Evolutionary conservation across 441 rosid genomes (phyloP), one percentile per base, ranked within the genome.

Genomic region (Pelargonium fulgidum): DNA sequence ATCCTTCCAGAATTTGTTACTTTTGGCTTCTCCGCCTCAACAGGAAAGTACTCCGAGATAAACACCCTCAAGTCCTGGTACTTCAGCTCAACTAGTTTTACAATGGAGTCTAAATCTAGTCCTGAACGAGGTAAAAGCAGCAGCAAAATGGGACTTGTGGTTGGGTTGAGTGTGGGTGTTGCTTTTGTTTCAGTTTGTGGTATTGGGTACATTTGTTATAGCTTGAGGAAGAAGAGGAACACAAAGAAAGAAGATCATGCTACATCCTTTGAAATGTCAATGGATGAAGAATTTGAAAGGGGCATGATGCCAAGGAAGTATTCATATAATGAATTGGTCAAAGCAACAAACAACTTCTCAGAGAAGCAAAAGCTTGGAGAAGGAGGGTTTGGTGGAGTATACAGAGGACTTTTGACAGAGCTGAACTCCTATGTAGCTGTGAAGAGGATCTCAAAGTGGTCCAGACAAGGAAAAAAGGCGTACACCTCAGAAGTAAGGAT

Each of bases 31-130:
- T 47, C 52, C 1, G 56, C 14, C n/a, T 12, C 56, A 48, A 48
- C 56, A 17, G 56, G 56, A 1, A 48, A 13, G 13, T 11, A 1
- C 17, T 48, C 3, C 7, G 56, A 48, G 14, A 48, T 11, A 48
- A n/a, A 48, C 16, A 13, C 16, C 14, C 5, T 48, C 56, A 48
- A 48, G 16, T 48, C 56, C 13, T 48, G 56, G 56, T 11, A 14
- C n/a, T 48, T 48, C 14, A 48, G 16, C 4, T 48, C 56, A 13
- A 48, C 13, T 47, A 26, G 6, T 48, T 48, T 48, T 13, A 48
- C 56, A 11, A 44, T 7, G 48, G 29, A 68, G 68, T 84, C 66
- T 67, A 65, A 2, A 26, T 0, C 12, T 9, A 1, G 1, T 1
- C 2, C 12, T 9, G 4, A 1, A 11, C 4, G 0, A 47, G 52